These are phyloP conservation scores for Heritiera fomes DNA, from an alignment of 345 rosid genomes.

Conservation along the genomic window DNA sequence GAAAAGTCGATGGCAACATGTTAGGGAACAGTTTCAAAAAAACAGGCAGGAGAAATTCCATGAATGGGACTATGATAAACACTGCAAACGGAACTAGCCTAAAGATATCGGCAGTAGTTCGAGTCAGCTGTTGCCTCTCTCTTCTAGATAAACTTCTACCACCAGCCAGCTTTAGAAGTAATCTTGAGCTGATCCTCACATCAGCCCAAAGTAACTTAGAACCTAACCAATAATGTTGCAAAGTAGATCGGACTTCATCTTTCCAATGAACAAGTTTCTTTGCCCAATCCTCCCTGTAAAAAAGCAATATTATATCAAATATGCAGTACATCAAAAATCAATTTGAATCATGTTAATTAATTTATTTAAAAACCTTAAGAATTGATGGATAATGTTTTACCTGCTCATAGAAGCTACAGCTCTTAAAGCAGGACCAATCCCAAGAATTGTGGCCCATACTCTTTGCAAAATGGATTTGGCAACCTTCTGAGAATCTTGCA, in stretches of 20 bases:
- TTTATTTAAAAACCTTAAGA: background rate
- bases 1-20: constrained; percentile 97
- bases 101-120: constrained; percentile 83
- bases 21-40: constrained; percentile 83
- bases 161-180: constrained; percentile 77
- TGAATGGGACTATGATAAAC: constrained; percentile 88
- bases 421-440: constrained; percentile 89
- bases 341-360: constrained; percentile 21
- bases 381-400: constrained; percentile 34
- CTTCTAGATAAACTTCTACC: constrained; percentile 93
- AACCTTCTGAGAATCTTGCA: constrained; percentile 61
- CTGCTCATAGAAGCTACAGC: constrained; percentile 96
- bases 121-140: constrained; percentile 76
- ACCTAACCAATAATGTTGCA: constrained; percentile 94
- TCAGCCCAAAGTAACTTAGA: constrained; percentile 89
- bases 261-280: constrained; percentile 79
- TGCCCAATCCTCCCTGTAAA: constrained; percentile 90
- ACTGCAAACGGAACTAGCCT: constrained; percentile 81
- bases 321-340: constrained; percentile 12
- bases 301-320: constrained; percentile 22
- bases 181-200: constrained; percentile 75
- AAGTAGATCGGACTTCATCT: constrained; percentile 73
- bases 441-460: constrained; percentile 59
- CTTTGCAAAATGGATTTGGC: constrained; percentile 52
- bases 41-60: constrained; percentile 95